Evolutionary conservation across 805 yeast genomes (phyloP), one percentile per base, ranked within the genome.

Genomic region (Wickerhamomyces ciferrii): DNA sequence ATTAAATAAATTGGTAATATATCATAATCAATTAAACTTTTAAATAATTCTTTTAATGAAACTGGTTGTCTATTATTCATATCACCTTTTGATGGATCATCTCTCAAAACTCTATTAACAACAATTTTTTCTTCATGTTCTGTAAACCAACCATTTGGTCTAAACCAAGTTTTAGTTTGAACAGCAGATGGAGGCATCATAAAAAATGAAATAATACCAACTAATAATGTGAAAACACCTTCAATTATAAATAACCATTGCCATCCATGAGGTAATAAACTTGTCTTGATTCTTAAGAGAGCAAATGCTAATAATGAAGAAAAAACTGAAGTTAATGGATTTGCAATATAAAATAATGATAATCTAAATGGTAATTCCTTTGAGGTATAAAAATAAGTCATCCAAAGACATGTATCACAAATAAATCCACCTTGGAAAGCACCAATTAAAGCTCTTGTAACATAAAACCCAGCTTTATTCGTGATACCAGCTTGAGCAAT

Each of bases 21-120:
- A 54, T 76, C 74, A 55, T 68, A 78, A 54, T 81, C 85, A 2
- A 48, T 25, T n/a, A 78, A 42, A 3, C 78, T 63, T 24, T 59
- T 48, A 55, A 65, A 60, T 17, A 81, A 47, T 60, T 62, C 62
- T 41, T 54, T 64, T 2, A 62, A 53, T 4, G 69, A 60, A 20
- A 80, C 48, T 4, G 80, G 75, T 53, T 78, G 77, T 53, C 84
- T 68, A 56, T 80, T 80, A 56, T 79, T 68, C 84, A 79, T 79
- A 49, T 78, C 84, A 17, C 85, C 84, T 66, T 75, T 75, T n/a
- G 70, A 58, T 18, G 86, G 86, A 53, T 81, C 87, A 56, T 81
- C 85, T 51, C 85, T 62, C 43, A 81, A 61, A 3, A 81, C 69
- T 47, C 79, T 66, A 58, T 79, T 79, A 44, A 79, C 84, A 25